phyloP scores from a whole-genome alignment of 345 rosid genomes.

The Physaria fendleri region DNA sequence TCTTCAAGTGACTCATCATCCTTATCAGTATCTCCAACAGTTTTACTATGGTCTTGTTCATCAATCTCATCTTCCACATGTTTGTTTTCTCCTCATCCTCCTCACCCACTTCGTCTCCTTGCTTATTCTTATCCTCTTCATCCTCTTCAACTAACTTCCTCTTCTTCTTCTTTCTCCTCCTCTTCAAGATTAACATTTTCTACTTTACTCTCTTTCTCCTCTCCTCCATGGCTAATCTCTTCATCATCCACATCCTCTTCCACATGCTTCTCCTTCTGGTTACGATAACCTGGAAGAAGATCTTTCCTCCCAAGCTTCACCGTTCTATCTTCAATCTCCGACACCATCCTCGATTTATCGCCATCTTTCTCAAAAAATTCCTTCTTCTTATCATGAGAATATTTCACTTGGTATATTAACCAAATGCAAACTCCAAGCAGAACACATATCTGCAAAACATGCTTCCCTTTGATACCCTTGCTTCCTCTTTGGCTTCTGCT shows the following conservation, averaged over 20 bases:
- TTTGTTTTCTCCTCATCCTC: too few relatives aligned
- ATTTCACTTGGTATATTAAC: slow-evolving; percentile 89
- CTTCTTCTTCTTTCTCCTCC: too few relatives aligned
- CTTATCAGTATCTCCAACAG: too few relatives aligned
- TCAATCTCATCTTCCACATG: too few relatives aligned
- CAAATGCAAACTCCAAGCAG: slow-evolving; percentile 77
- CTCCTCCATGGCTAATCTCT: too few relatives aligned
- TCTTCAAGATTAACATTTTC: slow-evolving; percentile 27
- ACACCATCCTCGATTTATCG: slow-evolving; percentile 24
- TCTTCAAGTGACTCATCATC: too few relatives aligned
- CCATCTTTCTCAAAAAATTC: slow-evolving; percentile 54
- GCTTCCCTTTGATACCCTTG: slow-evolving; percentile 58
- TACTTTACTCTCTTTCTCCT: slow-evolving; percentile 11
- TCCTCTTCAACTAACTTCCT: too few relatives aligned
- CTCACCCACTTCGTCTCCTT: slow-evolving; percentile 39
- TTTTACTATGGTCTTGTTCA: too few relatives aligned
- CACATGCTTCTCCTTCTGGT: slow-evolving; percentile 36
- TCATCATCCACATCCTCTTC: slow-evolving; percentile 42
- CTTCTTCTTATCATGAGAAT: slow-evolving; percentile 77
- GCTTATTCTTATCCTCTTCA: slow-evolving; percentile 40
- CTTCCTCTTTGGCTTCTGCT: slow-evolving; percentile 66
- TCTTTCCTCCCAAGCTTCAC: slow-evolving; percentile 74
- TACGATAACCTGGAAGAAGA: slow-evolving; percentile 39
- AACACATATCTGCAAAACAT: slow-evolving; percentile 69
- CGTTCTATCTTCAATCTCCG: slow-evolving; percentile 25